Conservation (phyloP, 371 early-diverging fungal genomes). For the Umbelopsis sp. region DNA sequence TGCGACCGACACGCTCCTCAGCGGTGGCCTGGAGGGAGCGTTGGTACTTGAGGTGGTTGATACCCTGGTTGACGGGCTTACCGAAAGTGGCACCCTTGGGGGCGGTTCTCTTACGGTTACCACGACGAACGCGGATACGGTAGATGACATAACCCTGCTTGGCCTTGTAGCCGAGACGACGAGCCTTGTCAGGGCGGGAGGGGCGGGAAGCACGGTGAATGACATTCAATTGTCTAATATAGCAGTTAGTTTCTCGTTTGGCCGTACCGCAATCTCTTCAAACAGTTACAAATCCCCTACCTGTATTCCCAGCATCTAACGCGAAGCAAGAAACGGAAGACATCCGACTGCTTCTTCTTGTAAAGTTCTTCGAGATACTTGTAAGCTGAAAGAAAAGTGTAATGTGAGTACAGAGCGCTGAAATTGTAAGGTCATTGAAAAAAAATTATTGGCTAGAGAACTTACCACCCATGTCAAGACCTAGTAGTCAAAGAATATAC, state of each 20-base stretch:
- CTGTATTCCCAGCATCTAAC: constrained; percentile 99
- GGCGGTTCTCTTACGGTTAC: constrained; percentile 95
- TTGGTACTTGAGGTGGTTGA: constrained; percentile 97
- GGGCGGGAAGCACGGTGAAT: constrained; percentile 98
- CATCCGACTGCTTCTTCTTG: constrained; percentile 99
- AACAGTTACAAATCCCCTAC: constrained; percentile 30
- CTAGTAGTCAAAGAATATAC: background rate
- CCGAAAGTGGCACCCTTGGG: constrained; percentile 98
- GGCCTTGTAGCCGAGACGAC: constrained; percentile 99
- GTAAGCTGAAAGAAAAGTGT: constrained; percentile 57
- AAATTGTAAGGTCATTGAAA: background rate
- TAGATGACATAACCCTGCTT: constrained; percentile 99
- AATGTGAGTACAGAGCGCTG: constrained; percentile 33
- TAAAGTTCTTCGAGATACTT: constrained; percentile 98
- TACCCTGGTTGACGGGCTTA: constrained; percentile 98
- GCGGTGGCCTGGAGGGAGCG: constrained; percentile 92
- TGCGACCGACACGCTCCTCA: constrained; percentile 97
- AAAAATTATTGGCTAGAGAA: background rate
- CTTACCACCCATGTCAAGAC: constrained; percentile 17
- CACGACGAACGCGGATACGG: constrained; percentile 98
- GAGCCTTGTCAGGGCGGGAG: constrained; percentile 98
- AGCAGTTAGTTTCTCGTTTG: background rate
- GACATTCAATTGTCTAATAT: constrained; percentile 87
- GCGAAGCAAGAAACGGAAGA: constrained; percentile 97
- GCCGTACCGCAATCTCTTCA: no score